Evolutionary conservation across 2,329 filamentous ascomycete genomes (phyloP).

Genomic region (Paecilomyces formosus): DNA sequence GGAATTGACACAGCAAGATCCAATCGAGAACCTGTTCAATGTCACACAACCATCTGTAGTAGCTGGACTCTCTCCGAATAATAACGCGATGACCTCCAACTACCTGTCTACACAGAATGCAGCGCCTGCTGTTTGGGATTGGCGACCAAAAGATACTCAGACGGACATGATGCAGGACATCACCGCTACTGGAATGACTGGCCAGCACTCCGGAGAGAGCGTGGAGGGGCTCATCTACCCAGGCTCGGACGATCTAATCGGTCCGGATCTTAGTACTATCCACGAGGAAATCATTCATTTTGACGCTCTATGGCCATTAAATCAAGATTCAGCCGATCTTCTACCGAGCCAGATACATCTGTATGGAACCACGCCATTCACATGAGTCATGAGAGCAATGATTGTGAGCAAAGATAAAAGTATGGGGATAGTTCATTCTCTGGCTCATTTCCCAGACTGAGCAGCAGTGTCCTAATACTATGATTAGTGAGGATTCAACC

Average conservation of each 20-base stretch:
- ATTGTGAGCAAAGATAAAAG: too few relatives aligned
- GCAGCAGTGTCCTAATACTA: slow-evolving; percentile 6
- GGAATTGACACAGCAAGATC: slow-evolving; percentile 4
- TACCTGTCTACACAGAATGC: neutral
- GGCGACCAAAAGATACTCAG: slow-evolving; percentile 1
- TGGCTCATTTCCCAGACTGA: slow-evolving; percentile 2
- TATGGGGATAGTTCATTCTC: neutral
- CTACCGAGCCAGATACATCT: slow-evolving; percentile 10
- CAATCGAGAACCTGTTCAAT: slow-evolving; percentile 7
- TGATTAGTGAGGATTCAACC: neutral
- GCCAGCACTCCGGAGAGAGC: slow-evolving; percentile 2
- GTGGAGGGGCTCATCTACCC: slow-evolving; percentile 9
- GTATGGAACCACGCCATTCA: slow-evolving; percentile 8
- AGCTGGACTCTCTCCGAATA: neutral
- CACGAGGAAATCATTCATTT: slow-evolving; percentile 10
- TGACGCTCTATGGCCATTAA: slow-evolving; percentile 9
- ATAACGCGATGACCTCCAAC: neutral
- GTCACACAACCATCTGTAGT: slow-evolving; percentile 1
- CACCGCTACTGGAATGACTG: neutral
- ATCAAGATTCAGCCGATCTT: slow-evolving; percentile 6
- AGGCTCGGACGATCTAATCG: slow-evolving; percentile 5
- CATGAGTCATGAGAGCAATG: neutral
- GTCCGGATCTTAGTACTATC: slow-evolving; percentile 6
- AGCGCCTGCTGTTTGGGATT: slow-evolving; percentile 7
- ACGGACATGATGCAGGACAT: slow-evolving; percentile 1